Base-by-base conservation (phyloP, 495 filamentous ascomycete species). In the Rostrohypoxylon terebratum region DNA sequence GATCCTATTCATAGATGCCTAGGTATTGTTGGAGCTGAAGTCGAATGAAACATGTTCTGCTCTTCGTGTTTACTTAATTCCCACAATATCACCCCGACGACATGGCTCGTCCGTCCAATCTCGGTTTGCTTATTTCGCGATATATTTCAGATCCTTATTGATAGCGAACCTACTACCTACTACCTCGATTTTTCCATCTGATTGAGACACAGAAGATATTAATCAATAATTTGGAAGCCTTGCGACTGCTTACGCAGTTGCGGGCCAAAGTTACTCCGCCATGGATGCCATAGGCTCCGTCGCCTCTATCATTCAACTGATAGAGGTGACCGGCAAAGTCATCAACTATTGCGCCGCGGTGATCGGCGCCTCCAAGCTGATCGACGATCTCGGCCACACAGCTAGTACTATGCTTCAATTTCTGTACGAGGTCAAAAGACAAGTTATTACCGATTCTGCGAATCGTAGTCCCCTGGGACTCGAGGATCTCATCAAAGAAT, bases 281-380 rank as follows among this genome's bases (percentile, higher is more conserved):
- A 72, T 72, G 69, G 72, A 74, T 23, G 67, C 59, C 6, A 59
- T 74, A 13, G 67, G 72, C 11, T 69, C 72, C 20, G 67, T 74
- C 23, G 72, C 72, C 21, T 74, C 72, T 20, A 63, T 74, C 14
- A 42, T 64, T 20, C 72, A 74, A 25, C 13, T 74, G 11, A 67
- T 74, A 18, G 63, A 64, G 23, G 34, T 66, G 7, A 59, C 72
- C 3, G 72, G 58, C 25, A 74, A 74, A 38, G 44, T 74, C 47
- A 57, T 60, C 50, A 58, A 68, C 44, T 74, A 59, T 28, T 74
- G 72, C 36, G 62, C 40, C 20, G 40, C 60, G 18, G 63, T 74
- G 20, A 53, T 58, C n/a, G 58, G 69, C n/a, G 72, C 72, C 6
- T 69, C 67, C 1, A 14, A 63, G 7, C 53, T 71, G 59, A 67